phyloP scores from a whole-genome alignment of 1,284 basidiomycete genomes.

The Ustilago lituana region DNA sequence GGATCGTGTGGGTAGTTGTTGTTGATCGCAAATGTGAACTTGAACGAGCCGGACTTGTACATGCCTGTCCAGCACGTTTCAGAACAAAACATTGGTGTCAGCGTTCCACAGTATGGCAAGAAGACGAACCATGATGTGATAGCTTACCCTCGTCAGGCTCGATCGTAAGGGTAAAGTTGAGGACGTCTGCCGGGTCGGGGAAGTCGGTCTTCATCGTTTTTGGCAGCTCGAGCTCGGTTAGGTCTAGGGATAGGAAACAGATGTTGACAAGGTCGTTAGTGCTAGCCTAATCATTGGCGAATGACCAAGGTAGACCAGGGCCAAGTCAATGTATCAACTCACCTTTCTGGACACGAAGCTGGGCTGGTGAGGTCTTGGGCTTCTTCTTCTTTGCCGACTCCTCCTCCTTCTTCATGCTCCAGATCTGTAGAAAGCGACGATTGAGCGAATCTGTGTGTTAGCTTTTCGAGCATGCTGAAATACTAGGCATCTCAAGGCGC shows the following conservation, averaged over 20 bases:
- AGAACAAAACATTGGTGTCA: too few relatives aligned
- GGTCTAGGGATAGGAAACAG: conserved; percentile 75
- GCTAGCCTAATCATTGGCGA: too few relatives aligned
- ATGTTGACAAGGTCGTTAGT: too few relatives aligned
- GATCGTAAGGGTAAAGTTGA: conserved; percentile 95
- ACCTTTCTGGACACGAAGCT: conserved; percentile 99
- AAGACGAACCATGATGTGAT: too few relatives aligned
- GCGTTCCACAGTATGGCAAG: too few relatives aligned
- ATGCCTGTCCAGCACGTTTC: conserved; percentile 75
- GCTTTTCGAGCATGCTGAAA: too few relatives aligned
- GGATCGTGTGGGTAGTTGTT: conserved; percentile 99
- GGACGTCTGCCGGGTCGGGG: conserved; percentile 87
- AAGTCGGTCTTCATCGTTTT: conserved; percentile 95
- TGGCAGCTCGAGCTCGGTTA: conserved; percentile 95
- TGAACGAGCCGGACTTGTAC: conserved; percentile 94
- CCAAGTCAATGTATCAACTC: conserved; percentile 42
- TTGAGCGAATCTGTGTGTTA: too few relatives aligned
- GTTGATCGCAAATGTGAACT: conserved; percentile 94
- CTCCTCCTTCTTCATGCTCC: conserved; percentile 66
- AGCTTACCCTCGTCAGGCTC: conserved; percentile 90
- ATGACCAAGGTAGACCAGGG: too few relatives aligned
- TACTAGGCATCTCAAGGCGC: too few relatives aligned
- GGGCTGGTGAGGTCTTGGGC: conserved; percentile 90
- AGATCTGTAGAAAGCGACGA: too few relatives aligned
- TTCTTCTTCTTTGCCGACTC: conserved; percentile 62